Evolutionary conservation across 768 basidiomycete species (phyloP), one percentile per base, ranked within the genome.

Genomic region (Psilocybe azurescens): DNA sequence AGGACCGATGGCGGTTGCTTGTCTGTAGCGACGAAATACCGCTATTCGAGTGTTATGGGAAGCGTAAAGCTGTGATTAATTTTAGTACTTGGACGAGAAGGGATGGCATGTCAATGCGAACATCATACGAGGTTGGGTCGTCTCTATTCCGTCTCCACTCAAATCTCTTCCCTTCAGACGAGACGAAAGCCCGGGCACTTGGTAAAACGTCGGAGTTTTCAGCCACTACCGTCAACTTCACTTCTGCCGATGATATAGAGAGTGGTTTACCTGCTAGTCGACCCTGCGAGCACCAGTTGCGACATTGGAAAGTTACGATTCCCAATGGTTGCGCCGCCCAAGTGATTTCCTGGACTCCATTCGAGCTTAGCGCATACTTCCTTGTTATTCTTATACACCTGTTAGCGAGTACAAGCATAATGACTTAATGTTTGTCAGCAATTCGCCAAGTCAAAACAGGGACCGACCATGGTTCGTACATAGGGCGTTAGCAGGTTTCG

Each of bases 121-220:
- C 89, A 73, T 90, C 87, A 71, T 90, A 91, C 13, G 85, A 83
- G 64, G 73, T 74, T 14, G 81, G 75, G 60, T 78, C 77, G 49
- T 82, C 79, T 49, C 72, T 72, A 65, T 78, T 76, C 65, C 83
- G 80, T 65, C 88, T 79, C 90, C 90, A 91, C 74, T 90, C 89
- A 63, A 86, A 89, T 53, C 76, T 79, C 67, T 75, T 78, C 49
- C 85, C 86, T 66, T 88, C 86, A 33, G 78, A 77, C 57, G 84
- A 81, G 63, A 78, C 70, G 73, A 91, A 90, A 53, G 79, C 77
- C 60, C 90, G 86, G 44, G 85, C 83, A 69, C 89, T 90, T 74
- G 59, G 59, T 53, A 62, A 60, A 70, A 59, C 46, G 56, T 60
- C 38, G 60, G 53, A 60, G 62, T 60, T 54, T 24, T 46, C 53